Percentiles rank a stretch among this genome's conserved stretches.
phyloP scores from a whole-genome alignment of 139 green algal genomes.

The Eudorina sp. region DNA sequence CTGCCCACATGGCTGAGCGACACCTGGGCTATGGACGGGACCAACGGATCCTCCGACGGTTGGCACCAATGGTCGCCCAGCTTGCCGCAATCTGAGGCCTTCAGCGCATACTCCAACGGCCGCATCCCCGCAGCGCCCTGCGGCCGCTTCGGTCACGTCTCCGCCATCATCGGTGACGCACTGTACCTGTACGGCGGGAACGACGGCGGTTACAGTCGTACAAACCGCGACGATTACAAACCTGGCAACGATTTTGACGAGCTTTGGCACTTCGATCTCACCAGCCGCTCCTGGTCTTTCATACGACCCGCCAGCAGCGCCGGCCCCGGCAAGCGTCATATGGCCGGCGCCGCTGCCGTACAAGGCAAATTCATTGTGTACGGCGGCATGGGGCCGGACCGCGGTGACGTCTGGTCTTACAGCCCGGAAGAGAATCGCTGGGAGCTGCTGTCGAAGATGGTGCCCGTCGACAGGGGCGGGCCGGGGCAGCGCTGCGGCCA shows the following conservation, averaged over 20 bases:
- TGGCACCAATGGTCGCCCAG: not conserved
- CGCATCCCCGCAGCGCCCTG: slow-evolving; percentile 13
- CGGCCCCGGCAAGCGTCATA: slow-evolving; percentile 53
- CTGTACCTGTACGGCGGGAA: slow-evolving; percentile 60
- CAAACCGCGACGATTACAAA: slow-evolving; percentile 47
- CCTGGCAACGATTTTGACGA: slow-evolving; percentile 53
- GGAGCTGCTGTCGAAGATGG: slow-evolving; percentile 32
- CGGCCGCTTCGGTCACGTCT: slow-evolving; percentile 55
- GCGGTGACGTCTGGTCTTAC: slow-evolving; percentile 59
- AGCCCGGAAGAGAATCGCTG: not conserved
- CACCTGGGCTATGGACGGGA: slow-evolving; percentile 13
- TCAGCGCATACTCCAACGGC: slow-evolving; percentile 21
- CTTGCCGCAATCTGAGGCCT: not conserved
- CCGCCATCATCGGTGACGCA: not conserved
- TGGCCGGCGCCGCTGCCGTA: slow-evolving; percentile 22
- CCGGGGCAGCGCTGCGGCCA: slow-evolving; percentile 34
- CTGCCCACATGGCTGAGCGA: slow-evolving; percentile 21
- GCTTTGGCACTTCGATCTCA: slow-evolving; percentile 41
- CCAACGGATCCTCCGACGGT: too few species aligned
- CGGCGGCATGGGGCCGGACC: slow-evolving; percentile 43
- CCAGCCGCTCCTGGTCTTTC: not conserved
- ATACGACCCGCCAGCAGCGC: not conserved
- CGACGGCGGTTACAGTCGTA: slow-evolving; percentile 60
- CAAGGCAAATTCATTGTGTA: slow-evolving; percentile 41
- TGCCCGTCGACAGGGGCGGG: not conserved